A percentile compares a stretch with the other conserved stretches of the same genome.
Evolutionary conservation across 2,329 filamentous ascomycete species (phyloP).

Genomic region (Emergomyces africanus): DNA sequence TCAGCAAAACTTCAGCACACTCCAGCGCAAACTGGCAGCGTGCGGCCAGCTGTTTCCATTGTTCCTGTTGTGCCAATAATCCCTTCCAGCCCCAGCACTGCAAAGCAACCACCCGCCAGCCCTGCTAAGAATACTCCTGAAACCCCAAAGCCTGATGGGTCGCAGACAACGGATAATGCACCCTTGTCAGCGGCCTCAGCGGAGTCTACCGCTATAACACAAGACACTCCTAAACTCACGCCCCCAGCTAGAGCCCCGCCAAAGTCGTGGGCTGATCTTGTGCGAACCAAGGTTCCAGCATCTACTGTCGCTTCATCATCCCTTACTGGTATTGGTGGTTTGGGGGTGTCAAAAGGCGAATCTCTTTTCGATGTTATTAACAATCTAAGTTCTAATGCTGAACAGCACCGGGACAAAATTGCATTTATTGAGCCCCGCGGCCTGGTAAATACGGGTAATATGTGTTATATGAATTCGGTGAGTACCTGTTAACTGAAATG

Average conservation of each 20-base stretch:
- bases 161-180: background rate
- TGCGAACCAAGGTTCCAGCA: slow-evolving; percentile 39
- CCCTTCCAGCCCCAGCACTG: slow-evolving; percentile 23
- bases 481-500: slow-evolving; percentile 31
- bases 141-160: slow-evolving; percentile 19
- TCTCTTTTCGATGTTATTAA: slow-evolving; percentile 66
- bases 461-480: slow-evolving; percentile 99
- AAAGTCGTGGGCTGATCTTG: slow-evolving; percentile 57
- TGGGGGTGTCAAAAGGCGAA: slow-evolving; percentile 38
- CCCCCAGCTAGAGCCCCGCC: slow-evolving; percentile 36
- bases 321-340: slow-evolving; percentile 19
- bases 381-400: slow-evolving; percentile 54
- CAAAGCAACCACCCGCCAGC: slow-evolving; percentile 16
- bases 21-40: slow-evolving; percentile 19
- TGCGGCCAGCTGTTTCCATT: slow-evolving; percentile 35
- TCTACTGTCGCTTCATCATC: slow-evolving; percentile 19
- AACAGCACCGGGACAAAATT: slow-evolving; percentile 47
- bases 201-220: background rate
- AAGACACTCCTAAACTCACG: slow-evolving; percentile 20
- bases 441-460: slow-evolving; percentile 92
- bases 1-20: slow-evolving; percentile 20
- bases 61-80: slow-evolving; percentile 39
- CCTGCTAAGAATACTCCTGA: slow-evolving; percentile 23
- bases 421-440: slow-evolving; percentile 85
- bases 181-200: slow-evolving; percentile 1